phyloP scores from a whole-genome alignment of 1,284 basidiomycete species.

The Ganoderma boninense region DNA sequence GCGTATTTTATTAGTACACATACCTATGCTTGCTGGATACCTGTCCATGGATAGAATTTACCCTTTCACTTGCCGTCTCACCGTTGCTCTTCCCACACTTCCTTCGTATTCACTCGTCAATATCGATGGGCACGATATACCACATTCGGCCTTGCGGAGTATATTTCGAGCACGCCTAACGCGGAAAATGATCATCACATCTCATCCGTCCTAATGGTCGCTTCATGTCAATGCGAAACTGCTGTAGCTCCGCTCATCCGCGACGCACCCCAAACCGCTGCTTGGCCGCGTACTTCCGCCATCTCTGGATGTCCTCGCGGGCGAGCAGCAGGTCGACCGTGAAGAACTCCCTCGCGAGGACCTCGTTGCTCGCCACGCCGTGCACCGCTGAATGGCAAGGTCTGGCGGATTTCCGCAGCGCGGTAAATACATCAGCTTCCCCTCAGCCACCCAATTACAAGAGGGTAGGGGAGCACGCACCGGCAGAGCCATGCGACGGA shows the following conservation, averaged over 20 bases:
- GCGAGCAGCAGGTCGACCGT: constrained; percentile 57
- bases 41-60: background rate
- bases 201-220: no score
- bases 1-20: constrained; percentile 1
- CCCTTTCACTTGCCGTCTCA: background rate
- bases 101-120: no score
- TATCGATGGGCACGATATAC: no score
- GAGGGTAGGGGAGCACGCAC: constrained; percentile 35
- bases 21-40: background rate
- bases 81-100: background rate
- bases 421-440: background rate
- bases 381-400: constrained; percentile 64
- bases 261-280: constrained; percentile 53
- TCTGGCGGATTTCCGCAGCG: constrained; percentile 21
- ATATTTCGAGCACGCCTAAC: no score
- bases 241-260: constrained; percentile 26
- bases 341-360: constrained; percentile 56
- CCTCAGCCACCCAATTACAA: background rate
- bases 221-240: no score
- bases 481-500: constrained; percentile 68
- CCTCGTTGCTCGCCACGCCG: constrained; percentile 55
- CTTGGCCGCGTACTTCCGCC: constrained; percentile 61
- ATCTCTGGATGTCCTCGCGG: constrained; percentile 62
- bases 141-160: no score
- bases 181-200: no score